phyloP scores from a whole-genome alignment of 768 basidiomycete species.

The Gymnopilus dilepis region DNA sequence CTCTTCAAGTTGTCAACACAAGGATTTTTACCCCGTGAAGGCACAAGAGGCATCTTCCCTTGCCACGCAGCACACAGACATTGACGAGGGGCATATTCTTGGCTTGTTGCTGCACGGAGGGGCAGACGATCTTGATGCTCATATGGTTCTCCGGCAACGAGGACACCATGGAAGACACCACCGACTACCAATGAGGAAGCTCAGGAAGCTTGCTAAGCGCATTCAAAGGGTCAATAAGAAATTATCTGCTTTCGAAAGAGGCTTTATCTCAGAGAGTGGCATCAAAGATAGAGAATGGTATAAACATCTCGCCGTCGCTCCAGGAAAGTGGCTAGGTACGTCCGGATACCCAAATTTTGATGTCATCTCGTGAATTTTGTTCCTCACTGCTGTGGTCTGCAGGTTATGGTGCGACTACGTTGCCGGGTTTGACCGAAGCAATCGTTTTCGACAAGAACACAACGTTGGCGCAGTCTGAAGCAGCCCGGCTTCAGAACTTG shows the following conservation, averaged over 20 bases:
- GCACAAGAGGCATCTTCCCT: not conserved
- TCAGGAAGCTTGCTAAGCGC: conserved; percentile 63
- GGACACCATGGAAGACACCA: conserved; percentile 18
- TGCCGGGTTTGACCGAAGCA: conserved; percentile 82
- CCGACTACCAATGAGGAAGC: conserved; percentile 41
- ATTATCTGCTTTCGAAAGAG: conserved; percentile 71
- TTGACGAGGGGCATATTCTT: conserved; percentile 17
- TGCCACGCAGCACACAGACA: not conserved
- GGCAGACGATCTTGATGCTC: conserved; percentile 1
- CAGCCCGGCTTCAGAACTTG: conserved; percentile 51
- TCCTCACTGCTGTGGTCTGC: no score
- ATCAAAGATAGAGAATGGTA: conserved; percentile 88
- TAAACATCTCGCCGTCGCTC: conserved; percentile 83
- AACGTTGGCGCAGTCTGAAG: conserved; percentile 66
- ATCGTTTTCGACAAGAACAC: conserved; percentile 71
- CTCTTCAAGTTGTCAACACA: conserved; percentile 14
- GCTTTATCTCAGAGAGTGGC: conserved; percentile 80
- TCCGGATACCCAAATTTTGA: conserved; percentile 16
- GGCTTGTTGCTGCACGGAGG: conserved; percentile 26
- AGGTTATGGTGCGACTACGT: conserved; percentile 87
- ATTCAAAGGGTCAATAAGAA: conserved; percentile 67
- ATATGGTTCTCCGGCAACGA: not conserved
- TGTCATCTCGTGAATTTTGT: not conserved
- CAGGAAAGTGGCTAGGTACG: conserved; percentile 83
- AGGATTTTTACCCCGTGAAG: not conserved